These are phyloP conservation scores for Fraxinus xanthoxyloides DNA, from an alignment of 305 asterid species.

Conservation along the genomic window DNA sequence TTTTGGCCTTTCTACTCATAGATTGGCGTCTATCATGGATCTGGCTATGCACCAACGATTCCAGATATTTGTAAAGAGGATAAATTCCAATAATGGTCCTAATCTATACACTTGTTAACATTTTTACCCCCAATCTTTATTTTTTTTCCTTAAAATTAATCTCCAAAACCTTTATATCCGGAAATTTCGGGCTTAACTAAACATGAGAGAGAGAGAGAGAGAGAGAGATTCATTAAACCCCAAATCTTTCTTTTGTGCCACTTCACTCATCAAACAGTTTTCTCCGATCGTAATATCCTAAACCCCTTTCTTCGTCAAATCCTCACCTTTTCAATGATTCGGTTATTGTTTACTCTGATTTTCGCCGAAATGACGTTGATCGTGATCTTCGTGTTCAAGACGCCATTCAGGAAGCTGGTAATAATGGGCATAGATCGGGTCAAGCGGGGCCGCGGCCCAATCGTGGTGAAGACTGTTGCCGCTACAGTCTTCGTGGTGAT, in stretches of 20 bases:
- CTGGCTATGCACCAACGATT: too few relatives aligned
- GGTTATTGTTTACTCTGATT: slow-evolving; percentile 56
- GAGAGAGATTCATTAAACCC: not conserved
- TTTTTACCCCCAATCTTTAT: not conserved
- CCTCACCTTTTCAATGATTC: slow-evolving; percentile 45
- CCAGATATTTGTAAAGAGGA: not conserved
- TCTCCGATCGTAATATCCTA: not conserved
- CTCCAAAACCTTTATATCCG: not conserved
- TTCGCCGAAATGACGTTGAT: slow-evolving; percentile 77
- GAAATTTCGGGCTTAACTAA: not conserved
- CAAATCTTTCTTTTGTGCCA: not conserved
- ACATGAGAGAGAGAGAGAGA: too few relatives aligned
- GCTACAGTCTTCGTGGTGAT: slow-evolving; percentile 59
- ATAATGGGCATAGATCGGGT: slow-evolving; percentile 71
- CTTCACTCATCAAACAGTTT: not conserved
- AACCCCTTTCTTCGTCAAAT: not conserved
- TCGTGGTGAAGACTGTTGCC: slow-evolving; percentile 61
- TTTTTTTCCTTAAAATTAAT: not conserved
- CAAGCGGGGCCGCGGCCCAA: slow-evolving; percentile 85
- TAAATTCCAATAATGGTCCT: not conserved
- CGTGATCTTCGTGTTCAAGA: slow-evolving; percentile 79
- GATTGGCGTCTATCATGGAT: not conserved
- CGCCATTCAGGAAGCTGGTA: slow-evolving; percentile 83
- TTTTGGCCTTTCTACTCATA: not conserved
- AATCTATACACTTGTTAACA: not conserved